Evolutionary conservation across 192 early-diverging fungal genomes (phyloP).

Genomic region (Rhizophlyctis rosea): DNA sequence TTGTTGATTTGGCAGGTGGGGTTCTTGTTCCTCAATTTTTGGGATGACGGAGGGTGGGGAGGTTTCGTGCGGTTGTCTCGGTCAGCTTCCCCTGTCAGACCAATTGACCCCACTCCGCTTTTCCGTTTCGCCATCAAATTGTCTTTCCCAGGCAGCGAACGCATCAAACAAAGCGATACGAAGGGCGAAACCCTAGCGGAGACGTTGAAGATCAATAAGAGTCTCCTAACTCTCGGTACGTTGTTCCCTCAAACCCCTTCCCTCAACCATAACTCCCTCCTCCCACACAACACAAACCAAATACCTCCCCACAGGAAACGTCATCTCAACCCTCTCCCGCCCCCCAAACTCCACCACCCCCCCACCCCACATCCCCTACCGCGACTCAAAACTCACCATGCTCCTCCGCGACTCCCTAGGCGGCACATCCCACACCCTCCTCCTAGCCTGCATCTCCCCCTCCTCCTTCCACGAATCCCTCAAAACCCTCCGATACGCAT

Average conservation of each 20-base stretch:
- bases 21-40: background rate
- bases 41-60: no score
- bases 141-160: slow-evolving; percentile 46
- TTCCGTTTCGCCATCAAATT: slow-evolving; percentile 4
- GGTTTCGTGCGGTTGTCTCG: no score
- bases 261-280: background rate
- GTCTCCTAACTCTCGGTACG: slow-evolving; percentile 49
- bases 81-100: no score
- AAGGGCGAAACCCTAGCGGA: slow-evolving; percentile 48
- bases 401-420: slow-evolving; percentile 54
- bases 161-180: slow-evolving; percentile 49
- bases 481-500: slow-evolving; percentile 59
- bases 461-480: slow-evolving; percentile 39
- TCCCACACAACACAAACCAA: slow-evolving; percentile 1
- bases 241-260: background rate
- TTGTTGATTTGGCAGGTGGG: slow-evolving; percentile 58
- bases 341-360: slow-evolving; percentile 10
- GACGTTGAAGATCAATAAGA: slow-evolving; percentile 55
- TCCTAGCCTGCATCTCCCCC: slow-evolving; percentile 55
- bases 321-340: slow-evolving; percentile 37
- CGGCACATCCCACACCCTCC: slow-evolving; percentile 52
- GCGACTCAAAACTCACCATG: slow-evolving; percentile 59
- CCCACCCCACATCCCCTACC: slow-evolving; percentile 62
- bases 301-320: slow-evolving; percentile 38
- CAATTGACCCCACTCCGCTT: no score